Conservation (phyloP, 1,139 yeast genomes). For the Debaryomyces coudertii region DNA sequence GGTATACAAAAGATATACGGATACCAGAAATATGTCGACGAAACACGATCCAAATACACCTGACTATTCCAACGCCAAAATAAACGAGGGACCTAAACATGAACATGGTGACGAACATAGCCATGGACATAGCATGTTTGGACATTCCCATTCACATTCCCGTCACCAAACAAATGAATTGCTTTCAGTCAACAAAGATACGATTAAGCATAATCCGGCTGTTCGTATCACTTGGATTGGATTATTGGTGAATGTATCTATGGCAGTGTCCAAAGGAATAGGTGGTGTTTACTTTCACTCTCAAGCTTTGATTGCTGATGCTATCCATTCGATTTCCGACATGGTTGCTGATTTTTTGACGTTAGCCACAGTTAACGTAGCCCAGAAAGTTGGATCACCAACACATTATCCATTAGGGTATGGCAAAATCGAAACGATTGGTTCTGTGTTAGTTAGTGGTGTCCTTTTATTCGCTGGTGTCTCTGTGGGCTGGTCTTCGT, state of each 20-base stretch:
- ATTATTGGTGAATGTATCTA: conserved; percentile 73
- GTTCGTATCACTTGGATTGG: conserved; percentile 95
- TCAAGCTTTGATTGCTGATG: conserved; percentile 91
- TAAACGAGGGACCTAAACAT: conserved; percentile 18
- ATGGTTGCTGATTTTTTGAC: conserved; percentile 88
- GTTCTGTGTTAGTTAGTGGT: conserved; percentile 84
- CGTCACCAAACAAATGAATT: conserved; percentile 48
- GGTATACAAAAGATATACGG: neutral
- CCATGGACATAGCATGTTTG: conserved; percentile 22
- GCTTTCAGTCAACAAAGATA: conserved; percentile 31
- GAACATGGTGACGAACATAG: conserved; percentile 33
- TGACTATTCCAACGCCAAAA: neutral
- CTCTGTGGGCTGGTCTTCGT: conserved; percentile 88
- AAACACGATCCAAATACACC: neutral
- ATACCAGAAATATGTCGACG: conserved; percentile 5
- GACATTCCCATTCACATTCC: conserved; percentile 37
- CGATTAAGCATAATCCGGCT: conserved; percentile 68
- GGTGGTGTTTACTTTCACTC: conserved; percentile 95
- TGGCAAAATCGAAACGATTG: conserved; percentile 91
- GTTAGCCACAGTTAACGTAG: conserved; percentile 81
- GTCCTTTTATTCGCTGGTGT: conserved; percentile 85
- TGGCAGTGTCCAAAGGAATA: conserved; percentile 83
- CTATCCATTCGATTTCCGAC: conserved; percentile 89
- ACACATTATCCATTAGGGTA: conserved; percentile 79
- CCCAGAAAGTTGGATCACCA: conserved; percentile 64